Percentiles rank a stretch among this genome's conserved stretches.
Conservation (phyloP, 2,329 filamentous ascomycete genomes). For the Botryotinia globosa region DNA sequence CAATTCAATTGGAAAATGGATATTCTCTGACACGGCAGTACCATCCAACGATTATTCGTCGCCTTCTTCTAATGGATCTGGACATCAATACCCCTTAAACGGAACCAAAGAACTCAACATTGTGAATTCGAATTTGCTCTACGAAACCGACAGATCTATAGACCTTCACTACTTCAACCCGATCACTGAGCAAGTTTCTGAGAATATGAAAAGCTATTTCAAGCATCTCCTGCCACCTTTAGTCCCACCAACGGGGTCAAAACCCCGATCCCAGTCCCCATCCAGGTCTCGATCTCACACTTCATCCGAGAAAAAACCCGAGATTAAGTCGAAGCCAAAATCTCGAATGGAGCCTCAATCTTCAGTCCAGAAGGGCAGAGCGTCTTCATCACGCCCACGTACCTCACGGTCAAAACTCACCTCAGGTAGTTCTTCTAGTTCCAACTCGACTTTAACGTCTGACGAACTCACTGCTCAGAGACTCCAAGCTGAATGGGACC, state of each 20-base stretch:
- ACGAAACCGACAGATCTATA: slow-evolving; percentile 1
- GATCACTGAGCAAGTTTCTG: background rate
- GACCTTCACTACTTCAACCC: background rate
- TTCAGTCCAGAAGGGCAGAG: background rate
- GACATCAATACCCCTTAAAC: background rate
- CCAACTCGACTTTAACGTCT: background rate
- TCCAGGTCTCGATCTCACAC: background rate
- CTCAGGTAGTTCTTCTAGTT: background rate
- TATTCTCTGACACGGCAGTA: slow-evolving; percentile 8
- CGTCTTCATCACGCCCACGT: background rate
- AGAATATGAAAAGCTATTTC: slow-evolving; percentile 15
- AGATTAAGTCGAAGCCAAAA: slow-evolving; percentile 2
- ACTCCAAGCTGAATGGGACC: slow-evolving; percentile 19
- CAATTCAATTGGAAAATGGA: slow-evolving; percentile 9
- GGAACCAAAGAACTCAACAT: slow-evolving; percentile 4
- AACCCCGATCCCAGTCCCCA: background rate
- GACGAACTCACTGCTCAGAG: slow-evolving; percentile 15
- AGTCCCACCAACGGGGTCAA: background rate
- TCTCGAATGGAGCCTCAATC: background rate
- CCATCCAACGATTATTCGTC: slow-evolving; percentile 1
- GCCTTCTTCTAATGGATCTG: slow-evolving; percentile 8
- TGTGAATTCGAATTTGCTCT: background rate
- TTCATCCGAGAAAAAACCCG: background rate
- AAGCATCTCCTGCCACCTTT: slow-evolving; percentile 14
- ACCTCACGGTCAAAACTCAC: background rate